Percentiles rank a stretch among this genome's conserved stretches.
Evolutionary conservation across 208 protist genomes (phyloP).

Genomic region (Trypanosoma avium): DNA sequence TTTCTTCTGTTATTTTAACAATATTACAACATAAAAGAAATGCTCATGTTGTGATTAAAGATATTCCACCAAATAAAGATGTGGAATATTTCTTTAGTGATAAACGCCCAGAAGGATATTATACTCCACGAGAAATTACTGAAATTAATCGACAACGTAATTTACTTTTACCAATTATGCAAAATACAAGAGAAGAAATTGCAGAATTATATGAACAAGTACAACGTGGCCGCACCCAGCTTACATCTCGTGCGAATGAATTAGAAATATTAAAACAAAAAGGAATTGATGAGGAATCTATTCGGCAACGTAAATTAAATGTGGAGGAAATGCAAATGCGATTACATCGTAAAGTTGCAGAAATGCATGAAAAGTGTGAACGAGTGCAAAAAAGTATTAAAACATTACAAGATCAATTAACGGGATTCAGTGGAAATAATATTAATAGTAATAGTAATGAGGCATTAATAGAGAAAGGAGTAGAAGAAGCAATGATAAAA

Average conservation of each 20-base stretch:
- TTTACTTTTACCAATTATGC: slow-evolving; percentile 4
- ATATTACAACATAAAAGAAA: background rate
- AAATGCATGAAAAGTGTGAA: slow-evolving; percentile 17
- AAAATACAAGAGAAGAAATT: background rate
- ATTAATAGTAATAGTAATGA: too few relatives aligned
- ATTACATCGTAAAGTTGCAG: slow-evolving; percentile 7
- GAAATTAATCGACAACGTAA: slow-evolving; percentile 12
- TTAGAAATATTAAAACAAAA: slow-evolving; percentile 2
- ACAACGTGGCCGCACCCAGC: background rate
- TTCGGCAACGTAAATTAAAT: slow-evolving; percentile 1
- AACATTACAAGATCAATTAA: background rate
- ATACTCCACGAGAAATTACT: slow-evolving; percentile 15
- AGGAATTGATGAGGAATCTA: slow-evolving; percentile 8
- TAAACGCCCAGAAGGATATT: slow-evolving; percentile 9
- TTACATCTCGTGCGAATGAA: too few relatives aligned
- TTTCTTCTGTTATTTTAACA: background rate
- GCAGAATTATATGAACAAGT: background rate
- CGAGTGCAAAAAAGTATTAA: background rate
- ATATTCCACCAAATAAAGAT: slow-evolving; percentile 8
- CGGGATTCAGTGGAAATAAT: background rate
- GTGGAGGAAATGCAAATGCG: slow-evolving; percentile 5
- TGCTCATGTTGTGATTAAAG: background rate
- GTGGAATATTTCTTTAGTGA: slow-evolving; percentile 10
- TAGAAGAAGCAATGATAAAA: slow-evolving; percentile 3
- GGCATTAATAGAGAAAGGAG: slow-evolving; percentile 10